These are phyloP conservation scores for Hemileccinum impolitum DNA, from an alignment of 768 basidiomycete genomes.

Conservation along the genomic window DNA sequence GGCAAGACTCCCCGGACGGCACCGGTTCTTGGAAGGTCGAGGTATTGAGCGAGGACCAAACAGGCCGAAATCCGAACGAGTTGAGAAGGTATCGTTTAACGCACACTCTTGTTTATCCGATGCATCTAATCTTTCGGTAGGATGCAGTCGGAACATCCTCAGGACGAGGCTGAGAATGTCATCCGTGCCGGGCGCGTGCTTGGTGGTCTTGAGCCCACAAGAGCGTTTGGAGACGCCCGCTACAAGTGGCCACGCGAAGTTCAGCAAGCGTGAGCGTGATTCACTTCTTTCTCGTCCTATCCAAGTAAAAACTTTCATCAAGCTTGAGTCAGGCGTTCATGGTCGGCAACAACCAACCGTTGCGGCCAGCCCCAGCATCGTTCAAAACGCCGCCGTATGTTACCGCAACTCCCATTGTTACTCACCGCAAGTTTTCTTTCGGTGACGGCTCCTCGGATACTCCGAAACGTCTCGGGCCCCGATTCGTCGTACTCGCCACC, in stretches of 20 bases:
- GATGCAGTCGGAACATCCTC: constrained; percentile 79
- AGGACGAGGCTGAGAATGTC: constrained; percentile 67
- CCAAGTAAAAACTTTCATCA: constrained; percentile 1
- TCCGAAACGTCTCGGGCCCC: constrained; percentile 31
- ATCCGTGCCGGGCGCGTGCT: constrained; percentile 79
- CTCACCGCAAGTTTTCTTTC: constrained; percentile 67
- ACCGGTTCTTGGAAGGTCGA: constrained; percentile 85
- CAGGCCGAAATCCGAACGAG: constrained; percentile 87
- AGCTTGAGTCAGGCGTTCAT: constrained; percentile 67
- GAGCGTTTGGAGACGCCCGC: constrained; percentile 85
- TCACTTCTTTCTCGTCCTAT: not conserved
- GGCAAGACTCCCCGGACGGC: constrained; percentile 65
- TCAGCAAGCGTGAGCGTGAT: constrained; percentile 59
- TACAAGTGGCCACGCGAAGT: constrained; percentile 83
- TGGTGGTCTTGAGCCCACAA: constrained; percentile 82
- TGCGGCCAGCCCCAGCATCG: constrained; percentile 56
- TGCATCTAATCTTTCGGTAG: constrained; percentile 34
- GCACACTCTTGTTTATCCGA: not conserved
- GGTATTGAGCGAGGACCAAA: constrained; percentile 95
- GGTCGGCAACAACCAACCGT: constrained; percentile 53
- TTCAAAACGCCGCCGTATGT: constrained; percentile 94
- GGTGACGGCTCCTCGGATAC: constrained; percentile 24
- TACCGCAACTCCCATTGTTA: constrained; percentile 77
- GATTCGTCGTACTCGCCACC: constrained; percentile 87
- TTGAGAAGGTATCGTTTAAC: constrained; percentile 59